A percentile compares a stretch with the other conserved stretches of the same genome.
These are phyloP conservation scores for Russula virescens DNA, from an alignment of 768 basidiomycete species.

Conservation along the genomic window DNA sequence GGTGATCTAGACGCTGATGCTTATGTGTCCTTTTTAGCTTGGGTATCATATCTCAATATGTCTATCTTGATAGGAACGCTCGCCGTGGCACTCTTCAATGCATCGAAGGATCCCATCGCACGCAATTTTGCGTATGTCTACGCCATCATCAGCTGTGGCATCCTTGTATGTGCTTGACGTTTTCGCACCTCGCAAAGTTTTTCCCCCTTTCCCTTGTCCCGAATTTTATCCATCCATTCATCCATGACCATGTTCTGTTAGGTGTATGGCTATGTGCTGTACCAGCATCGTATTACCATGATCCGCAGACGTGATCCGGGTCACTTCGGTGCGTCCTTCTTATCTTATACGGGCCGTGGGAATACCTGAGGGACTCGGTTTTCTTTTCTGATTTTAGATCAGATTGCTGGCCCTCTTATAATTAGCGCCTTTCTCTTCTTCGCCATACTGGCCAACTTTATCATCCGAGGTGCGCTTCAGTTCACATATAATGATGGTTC, in stretches of 20 bases:
- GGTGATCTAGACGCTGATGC: neutral
- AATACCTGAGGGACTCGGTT: neutral
- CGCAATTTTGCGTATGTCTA: constrained; percentile 79
- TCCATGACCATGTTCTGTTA: constrained; percentile 29
- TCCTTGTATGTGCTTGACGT: constrained; percentile 43
- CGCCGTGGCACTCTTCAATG: constrained; percentile 83
- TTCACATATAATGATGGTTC: neutral
- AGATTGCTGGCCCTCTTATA: constrained; percentile 73
- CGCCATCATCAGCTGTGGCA: constrained; percentile 67
- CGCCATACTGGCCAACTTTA: constrained; percentile 83
- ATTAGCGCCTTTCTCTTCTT: constrained; percentile 80
- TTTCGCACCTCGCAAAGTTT: neutral
- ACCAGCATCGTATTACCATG: constrained; percentile 84
- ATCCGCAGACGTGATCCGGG: constrained; percentile 86
- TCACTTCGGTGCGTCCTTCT: constrained; percentile 61
- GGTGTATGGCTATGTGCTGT: constrained; percentile 82
- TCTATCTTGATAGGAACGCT: constrained; percentile 80
- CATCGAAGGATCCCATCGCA: constrained; percentile 61
- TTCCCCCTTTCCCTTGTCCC: neutral
- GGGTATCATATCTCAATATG: constrained; percentile 89
- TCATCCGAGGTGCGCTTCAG: constrained; percentile 60
- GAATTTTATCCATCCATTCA: neutral
- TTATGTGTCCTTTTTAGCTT: constrained; percentile 46
- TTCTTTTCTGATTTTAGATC: constrained; percentile 44
- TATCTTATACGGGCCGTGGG: neutral